Evolutionary conservation across 108 stramenopile genomes (phyloP).

Genomic region (Conticribra guillardii): DNA sequence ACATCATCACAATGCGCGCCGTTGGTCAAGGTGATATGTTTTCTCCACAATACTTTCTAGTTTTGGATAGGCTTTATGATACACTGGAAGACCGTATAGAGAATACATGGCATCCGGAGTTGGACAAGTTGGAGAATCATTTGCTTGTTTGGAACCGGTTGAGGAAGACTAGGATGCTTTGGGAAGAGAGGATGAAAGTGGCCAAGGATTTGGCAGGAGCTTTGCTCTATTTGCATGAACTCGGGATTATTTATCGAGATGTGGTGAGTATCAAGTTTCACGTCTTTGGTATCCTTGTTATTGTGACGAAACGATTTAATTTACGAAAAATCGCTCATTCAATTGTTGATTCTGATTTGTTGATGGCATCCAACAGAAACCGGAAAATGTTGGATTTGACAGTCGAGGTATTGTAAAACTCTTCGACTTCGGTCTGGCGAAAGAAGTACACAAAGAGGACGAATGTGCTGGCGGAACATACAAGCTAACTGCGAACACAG

Average conservation of each 20-base stretch:
- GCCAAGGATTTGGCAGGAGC: constrained; percentile 39
- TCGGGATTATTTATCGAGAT: constrained; percentile 35
- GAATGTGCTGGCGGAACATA: constrained; percentile 54
- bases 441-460: constrained; percentile 25
- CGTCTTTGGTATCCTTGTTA: no score
- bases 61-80: constrained; percentile 48
- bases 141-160: constrained; percentile 27
- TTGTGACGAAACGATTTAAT: neutral
- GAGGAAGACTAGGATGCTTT: constrained; percentile 29
- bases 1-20: constrained; percentile 39
- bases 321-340: neutral
- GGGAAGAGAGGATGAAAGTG: constrained; percentile 40
- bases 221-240: constrained; percentile 34
- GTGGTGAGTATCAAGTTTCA: no score
- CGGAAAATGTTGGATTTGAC: constrained; percentile 41
- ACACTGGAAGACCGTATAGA: constrained; percentile 36
- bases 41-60: constrained; percentile 52
- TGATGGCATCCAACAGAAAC: constrained; percentile 6
- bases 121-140: constrained; percentile 25
- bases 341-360: neutral
- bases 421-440: constrained; percentile 46
- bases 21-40: constrained; percentile 50
- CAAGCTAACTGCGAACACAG: constrained; percentile 80
- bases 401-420: constrained; percentile 26
- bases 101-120: constrained; percentile 20